phyloP scores from a whole-genome alignment of 495 filamentous ascomycete genomes.

The Aspergillus homomorphus region DNA sequence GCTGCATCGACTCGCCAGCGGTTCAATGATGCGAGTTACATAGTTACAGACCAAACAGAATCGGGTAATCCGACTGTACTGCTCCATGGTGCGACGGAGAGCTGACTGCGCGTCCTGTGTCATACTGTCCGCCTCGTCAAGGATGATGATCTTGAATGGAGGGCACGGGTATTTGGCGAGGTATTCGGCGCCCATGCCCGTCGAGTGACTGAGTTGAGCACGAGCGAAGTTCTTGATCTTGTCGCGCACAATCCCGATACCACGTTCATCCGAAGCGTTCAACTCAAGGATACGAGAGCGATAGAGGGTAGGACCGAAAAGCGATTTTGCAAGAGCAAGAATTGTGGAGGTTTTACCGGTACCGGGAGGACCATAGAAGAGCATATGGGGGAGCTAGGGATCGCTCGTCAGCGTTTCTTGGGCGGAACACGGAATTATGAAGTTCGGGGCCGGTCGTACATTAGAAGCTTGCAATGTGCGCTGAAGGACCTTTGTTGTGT shows the following conservation, averaged over 20 bases:
- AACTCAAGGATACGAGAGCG: conserved; percentile 94
- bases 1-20: conserved; percentile 81
- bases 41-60: conserved; percentile 99
- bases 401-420: background rate
- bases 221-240: conserved; percentile 98
- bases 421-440: background rate
- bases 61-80: conserved; percentile 90
- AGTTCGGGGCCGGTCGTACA: conserved; percentile 39
- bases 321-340: conserved; percentile 91
- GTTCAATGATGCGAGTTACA: conserved; percentile 96
- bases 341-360: conserved; percentile 55
- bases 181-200: conserved; percentile 59
- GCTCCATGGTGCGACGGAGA: conserved; percentile 93
- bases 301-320: conserved; percentile 93
- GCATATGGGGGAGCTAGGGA: conserved; percentile 88
- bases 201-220: conserved; percentile 83
- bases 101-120: conserved; percentile 97
- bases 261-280: conserved; percentile 98
- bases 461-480: conserved; percentile 93
- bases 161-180: conserved; percentile 82
- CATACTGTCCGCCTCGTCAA: conserved; percentile 98
- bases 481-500: conserved; percentile 88
- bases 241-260: conserved; percentile 93
- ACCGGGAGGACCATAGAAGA: conserved; percentile 74
- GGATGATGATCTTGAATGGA: conserved; percentile 96